Base-by-base conservation (phyloP, 176 grass and related monocot genomes). In the Aegilops longissima region DNA sequence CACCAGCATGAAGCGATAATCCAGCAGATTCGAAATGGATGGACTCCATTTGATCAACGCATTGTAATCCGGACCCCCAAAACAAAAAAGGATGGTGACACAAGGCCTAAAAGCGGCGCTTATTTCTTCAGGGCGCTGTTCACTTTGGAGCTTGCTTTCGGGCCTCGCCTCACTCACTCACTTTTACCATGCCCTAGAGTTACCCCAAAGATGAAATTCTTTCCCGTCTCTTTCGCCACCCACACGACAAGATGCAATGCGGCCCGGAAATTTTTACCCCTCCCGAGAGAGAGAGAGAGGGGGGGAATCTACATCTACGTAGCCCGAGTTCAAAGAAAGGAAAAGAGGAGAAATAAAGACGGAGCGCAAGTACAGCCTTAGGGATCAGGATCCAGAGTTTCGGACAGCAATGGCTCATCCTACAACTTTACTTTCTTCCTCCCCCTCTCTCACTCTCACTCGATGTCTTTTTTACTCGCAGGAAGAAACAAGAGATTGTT, bases 51-150 rank as follows among this genome's bases (percentile, higher is more conserved):
- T 25, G 59, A 24, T 5, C 31, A 59, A 21, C 44, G 14, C 1
- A 52, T 56, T 67, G 66, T 25, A 83, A 44, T 39, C 68, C 23
- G 5, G 14, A 49, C 18, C 25, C 36, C n/a, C 25, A 30, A 76
- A 79, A 65, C 18, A 35, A 82, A 70, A 71, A 88, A 85, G 69
- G 82, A 88, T 80, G 69, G 81, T 77, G 82, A 81, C 90, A 84
- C 62, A 70, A 85, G 85, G 40, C 63, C 83, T 88, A 86, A 88
- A 91, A 91, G 86, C 62, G 56, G 73, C 72, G 86, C 49, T 80
- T 88, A 81, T 85, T 90, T 90, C 90, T 82, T 88, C 78, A 85
- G 86, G 71, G 64, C 77, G 77, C 90, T 88, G 82, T 65, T 91
- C 86, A 82, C 90, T 88, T 91, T 91, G 86, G 70, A 66, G 47